Conservation (phyloP, 164 flowering plant genomes). For the Hamamelis virginiana region DNA sequence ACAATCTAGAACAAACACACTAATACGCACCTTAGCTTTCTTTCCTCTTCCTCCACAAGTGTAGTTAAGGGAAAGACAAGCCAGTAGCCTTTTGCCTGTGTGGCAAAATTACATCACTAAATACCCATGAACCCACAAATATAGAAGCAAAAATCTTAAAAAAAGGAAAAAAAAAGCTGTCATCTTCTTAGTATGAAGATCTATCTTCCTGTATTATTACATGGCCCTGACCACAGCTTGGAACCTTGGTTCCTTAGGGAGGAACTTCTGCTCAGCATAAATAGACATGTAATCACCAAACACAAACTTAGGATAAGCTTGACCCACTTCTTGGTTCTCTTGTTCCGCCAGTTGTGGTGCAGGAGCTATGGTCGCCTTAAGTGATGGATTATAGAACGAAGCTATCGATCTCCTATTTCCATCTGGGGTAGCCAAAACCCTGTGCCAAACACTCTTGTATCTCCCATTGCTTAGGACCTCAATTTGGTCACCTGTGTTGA, state of each 20-base stretch:
- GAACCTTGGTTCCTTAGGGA: constrained; percentile 88
- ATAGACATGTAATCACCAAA: constrained; percentile 91
- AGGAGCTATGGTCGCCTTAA: constrained; percentile 74
- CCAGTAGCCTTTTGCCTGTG: not conserved
- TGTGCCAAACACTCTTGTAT: constrained; percentile 90
- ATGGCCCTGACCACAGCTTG: constrained; percentile 53
- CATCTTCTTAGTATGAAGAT: not conserved
- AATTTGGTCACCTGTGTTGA: constrained; percentile 92
- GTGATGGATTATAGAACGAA: constrained; percentile 83
- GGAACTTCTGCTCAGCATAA: constrained; percentile 78
- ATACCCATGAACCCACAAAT: too few relatives aligned
- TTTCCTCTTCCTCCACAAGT: not conserved
- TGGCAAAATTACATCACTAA: too few relatives aligned
- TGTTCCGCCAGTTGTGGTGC: constrained; percentile 51
- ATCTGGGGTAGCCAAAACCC: constrained; percentile 46
- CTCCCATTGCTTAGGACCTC: constrained; percentile 87
- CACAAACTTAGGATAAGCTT: constrained; percentile 64
- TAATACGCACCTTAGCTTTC: constrained; percentile 5
- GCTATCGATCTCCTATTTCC: constrained; percentile 87
- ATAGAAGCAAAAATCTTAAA: too few relatives aligned
- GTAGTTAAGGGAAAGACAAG: not conserved
- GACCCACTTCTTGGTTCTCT: constrained; percentile 18
- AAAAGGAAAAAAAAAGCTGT: not conserved
- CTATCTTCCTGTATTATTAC: constrained; percentile 12
- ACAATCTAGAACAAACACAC: not conserved